Evolutionary conservation across 2,329 filamentous ascomycete genomes (phyloP), one percentile per base, ranked within the genome.

Genomic region (Chaetothyriales sp.): DNA sequence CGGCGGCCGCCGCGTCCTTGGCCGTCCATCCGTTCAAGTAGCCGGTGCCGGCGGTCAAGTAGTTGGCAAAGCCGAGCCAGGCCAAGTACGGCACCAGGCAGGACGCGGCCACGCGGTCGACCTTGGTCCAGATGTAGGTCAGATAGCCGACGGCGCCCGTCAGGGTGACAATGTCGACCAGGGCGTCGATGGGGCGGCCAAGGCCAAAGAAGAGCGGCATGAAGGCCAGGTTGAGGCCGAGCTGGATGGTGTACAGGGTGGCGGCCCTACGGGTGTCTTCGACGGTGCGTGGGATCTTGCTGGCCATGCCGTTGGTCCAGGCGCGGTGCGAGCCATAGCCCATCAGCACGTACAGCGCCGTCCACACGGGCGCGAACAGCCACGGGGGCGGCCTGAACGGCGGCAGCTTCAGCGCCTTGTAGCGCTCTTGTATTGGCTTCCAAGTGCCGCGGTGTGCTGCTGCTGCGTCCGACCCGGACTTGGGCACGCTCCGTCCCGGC

Each of bases 121-220:
- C 77, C 56, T 80, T 73, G 55, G 80, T 80, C 82, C 87, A 95
- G 53, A 85, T 70, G 62, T 84, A 85, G 13, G 85, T 77, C 48
- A 95, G 69, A 61, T 88, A 89, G 5, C 76, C 78, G 47, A 86
- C 85, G 28, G 83, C 72, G 7, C 84, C 87, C 0, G 83, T 73
- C 7, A 95, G 73, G 0, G 82, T 76, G 25, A 86, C 69, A 48
- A 94, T 83, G 65, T 95, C 86, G 25, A 77, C 76, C 5, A 86
- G 80, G 2, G 89, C 89, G 63, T 81, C 78, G 49, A 83, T 74
- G 1, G 89, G 88, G 15, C 80, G 78, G 58, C 83, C 82, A 48
- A 83, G 64, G n/a, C 78, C 77, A 65, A 95, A 95, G 77, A 95
- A 95, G 9, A 95, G 77, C 10, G 90, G 90, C 78, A 89, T 95